These are phyloP conservation scores for Viola odorata DNA, from an alignment of 345 rosid genomes.

Conservation along the genomic window DNA sequence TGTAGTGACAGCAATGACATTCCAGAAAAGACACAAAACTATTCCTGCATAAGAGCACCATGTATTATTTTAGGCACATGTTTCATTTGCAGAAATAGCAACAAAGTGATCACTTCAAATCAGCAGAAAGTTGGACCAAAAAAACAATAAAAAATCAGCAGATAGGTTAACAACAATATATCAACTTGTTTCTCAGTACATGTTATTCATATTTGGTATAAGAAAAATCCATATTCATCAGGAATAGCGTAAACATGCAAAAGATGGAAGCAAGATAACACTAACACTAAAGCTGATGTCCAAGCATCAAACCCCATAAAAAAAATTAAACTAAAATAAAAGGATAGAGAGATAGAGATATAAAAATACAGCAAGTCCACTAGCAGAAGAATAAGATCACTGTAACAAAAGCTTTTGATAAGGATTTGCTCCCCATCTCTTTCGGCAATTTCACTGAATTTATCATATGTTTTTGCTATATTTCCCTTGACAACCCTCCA, in stretches of 20 bases:
- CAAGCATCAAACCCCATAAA: not conserved
- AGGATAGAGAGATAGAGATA: not conserved
- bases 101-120: not conserved
- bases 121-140: too few species aligned
- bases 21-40: slow-evolving; percentile 78
- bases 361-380: not conserved
- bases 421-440: not conserved
- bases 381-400: not conserved
- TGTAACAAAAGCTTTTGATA: not conserved
- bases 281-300: too few species aligned
- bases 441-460: not conserved
- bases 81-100: not conserved
- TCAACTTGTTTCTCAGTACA: too few species aligned
- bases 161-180: too few species aligned
- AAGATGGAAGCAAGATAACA: too few species aligned
- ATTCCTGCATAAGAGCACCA: slow-evolving; percentile 52
- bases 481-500: too few species aligned
- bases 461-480: not conserved
- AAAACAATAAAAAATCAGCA: too few species aligned
- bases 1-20: slow-evolving; percentile 64
- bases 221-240: too few species aligned
- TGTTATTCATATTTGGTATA: too few species aligned
- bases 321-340: not conserved
- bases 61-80: slow-evolving; percentile 2
- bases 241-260: too few species aligned